phyloP scores from a whole-genome alignment of 257 asterid species.

The Ilex aquifolium region DNA sequence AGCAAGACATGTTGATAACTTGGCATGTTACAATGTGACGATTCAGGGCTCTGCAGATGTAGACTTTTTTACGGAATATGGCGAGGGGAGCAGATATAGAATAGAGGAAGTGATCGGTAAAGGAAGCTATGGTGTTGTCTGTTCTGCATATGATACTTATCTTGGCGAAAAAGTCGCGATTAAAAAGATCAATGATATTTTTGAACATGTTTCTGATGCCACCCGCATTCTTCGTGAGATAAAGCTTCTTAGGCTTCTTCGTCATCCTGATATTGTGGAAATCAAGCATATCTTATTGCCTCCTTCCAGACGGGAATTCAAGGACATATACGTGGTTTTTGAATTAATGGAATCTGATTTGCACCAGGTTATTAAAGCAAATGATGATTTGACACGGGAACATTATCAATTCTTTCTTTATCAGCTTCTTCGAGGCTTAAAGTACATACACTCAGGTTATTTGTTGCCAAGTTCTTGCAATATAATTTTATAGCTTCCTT shows the following conservation, averaged over 20 bases:
- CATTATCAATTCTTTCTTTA: conserved; percentile 85
- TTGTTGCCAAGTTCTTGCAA: conserved; percentile 4
- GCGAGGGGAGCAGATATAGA: conserved; percentile 88
- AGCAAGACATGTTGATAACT: background rate
- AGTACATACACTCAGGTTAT: conserved; percentile 82
- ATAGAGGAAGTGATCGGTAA: conserved; percentile 95
- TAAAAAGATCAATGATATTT: conserved; percentile 87
- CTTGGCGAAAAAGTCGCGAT: conserved; percentile 93
- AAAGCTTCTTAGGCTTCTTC: conserved; percentile 92
- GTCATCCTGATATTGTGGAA: conserved; percentile 96
- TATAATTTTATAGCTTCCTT: background rate
- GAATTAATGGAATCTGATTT: conserved; percentile 95
- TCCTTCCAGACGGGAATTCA: conserved; percentile 92
- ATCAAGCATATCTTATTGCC: conserved; percentile 92
- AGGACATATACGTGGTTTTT: conserved; percentile 87
- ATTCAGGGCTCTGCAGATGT: conserved; percentile 67
- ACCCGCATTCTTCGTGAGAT: conserved; percentile 93
- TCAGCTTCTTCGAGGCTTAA: conserved; percentile 89
- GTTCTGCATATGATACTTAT: conserved; percentile 91
- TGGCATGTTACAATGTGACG: conserved; percentile 8
- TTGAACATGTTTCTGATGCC: conserved; percentile 95
- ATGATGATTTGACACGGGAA: conserved; percentile 83
- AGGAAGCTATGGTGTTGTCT: conserved; percentile 96
- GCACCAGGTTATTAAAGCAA: conserved; percentile 93
- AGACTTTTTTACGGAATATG: conserved; percentile 94